Evolutionary conservation across 2,329 filamentous ascomycete genomes (phyloP).

Genomic region (Colletotrichum eleusines): DNA sequence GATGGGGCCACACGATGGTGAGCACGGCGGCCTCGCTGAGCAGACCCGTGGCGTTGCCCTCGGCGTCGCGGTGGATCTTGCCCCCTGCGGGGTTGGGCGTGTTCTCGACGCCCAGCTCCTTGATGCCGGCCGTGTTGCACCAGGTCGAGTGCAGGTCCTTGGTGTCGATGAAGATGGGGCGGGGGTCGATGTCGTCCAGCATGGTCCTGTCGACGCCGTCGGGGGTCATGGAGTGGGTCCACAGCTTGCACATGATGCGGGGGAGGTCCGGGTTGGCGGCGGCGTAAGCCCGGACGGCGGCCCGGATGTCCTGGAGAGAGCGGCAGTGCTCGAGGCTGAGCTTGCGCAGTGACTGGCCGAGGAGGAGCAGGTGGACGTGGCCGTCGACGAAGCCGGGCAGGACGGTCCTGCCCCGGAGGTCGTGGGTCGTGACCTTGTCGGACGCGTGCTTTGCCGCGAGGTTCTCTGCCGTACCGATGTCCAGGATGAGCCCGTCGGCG

Average conservation of each 20-base stretch:
- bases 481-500: slow-evolving; percentile 36
- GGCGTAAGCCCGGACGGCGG: slow-evolving; percentile 59
- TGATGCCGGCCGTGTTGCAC: slow-evolving; percentile 65
- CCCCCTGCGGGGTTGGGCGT: slow-evolving; percentile 63
- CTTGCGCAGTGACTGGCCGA: slow-evolving; percentile 66
- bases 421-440: slow-evolving; percentile 25
- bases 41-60: slow-evolving; percentile 62
- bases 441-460: slow-evolving; percentile 10
- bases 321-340: slow-evolving; percentile 62
- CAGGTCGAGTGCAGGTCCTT: slow-evolving; percentile 69
- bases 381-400: slow-evolving; percentile 70
- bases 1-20: slow-evolving; percentile 66
- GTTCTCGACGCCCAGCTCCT: slow-evolving; percentile 61
- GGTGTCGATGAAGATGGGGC: slow-evolving; percentile 68
- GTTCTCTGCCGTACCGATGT: slow-evolving; percentile 33
- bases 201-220: slow-evolving; percentile 59
- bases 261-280: slow-evolving; percentile 59
- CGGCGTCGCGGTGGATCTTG: slow-evolving; percentile 61
- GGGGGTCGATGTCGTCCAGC: slow-evolving; percentile 65
- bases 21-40: slow-evolving; percentile 66
- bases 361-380: slow-evolving; percentile 67
- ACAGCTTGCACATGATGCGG: slow-evolving; percentile 66
- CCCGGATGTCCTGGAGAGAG: slow-evolving; percentile 62
- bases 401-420: slow-evolving; percentile 52
- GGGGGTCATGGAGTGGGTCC: slow-evolving; percentile 65